Percentiles rank a stretch among this genome's conserved stretches.
Conservation (phyloP, 768 basidiomycete genomes). For the Rhodotorula kratochvilovae region DNA sequence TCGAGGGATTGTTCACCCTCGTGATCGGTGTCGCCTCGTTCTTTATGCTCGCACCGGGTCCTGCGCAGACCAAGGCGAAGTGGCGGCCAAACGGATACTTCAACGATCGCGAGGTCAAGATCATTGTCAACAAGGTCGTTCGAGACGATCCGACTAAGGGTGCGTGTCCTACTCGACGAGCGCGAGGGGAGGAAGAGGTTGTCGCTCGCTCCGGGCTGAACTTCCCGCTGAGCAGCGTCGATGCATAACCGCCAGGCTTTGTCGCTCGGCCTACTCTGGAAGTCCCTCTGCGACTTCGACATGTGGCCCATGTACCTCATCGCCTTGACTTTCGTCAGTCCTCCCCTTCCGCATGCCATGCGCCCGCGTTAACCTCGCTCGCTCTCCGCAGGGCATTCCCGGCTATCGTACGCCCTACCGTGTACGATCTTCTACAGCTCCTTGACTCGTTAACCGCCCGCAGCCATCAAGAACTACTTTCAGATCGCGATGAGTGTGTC, state of each 20-base stretch:
- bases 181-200: too few species aligned
- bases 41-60: conserved; percentile 45
- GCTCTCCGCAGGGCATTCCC: conserved; percentile 46
- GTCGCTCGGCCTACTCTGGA: conserved; percentile 40
- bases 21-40: conserved; percentile 46
- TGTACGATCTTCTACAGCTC: too few species aligned
- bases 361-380: conserved; percentile 34
- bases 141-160: conserved; percentile 41
- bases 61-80: conserved; percentile 43
- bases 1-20: conserved; percentile 43
- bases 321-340: conserved; percentile 43
- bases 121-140: conserved; percentile 46
- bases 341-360: background rate
- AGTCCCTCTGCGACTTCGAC: conserved; percentile 45
- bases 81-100: conserved; percentile 47
- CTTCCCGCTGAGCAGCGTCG: background rate
- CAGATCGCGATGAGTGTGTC: conserved; percentile 37
- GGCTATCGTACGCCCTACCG: conserved; percentile 5
- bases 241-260: conserved; percentile 43
- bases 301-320: conserved; percentile 47
- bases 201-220: background rate
- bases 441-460: too few species aligned
- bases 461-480: conserved; percentile 40
- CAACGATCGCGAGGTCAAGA: conserved; percentile 46
- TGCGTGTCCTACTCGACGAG: conserved; percentile 14